Evolutionary conservation across 2,329 filamentous ascomycete genomes (phyloP), one percentile per base, ranked within the genome.

Genomic region (Boeremia lycopersici): DNA sequence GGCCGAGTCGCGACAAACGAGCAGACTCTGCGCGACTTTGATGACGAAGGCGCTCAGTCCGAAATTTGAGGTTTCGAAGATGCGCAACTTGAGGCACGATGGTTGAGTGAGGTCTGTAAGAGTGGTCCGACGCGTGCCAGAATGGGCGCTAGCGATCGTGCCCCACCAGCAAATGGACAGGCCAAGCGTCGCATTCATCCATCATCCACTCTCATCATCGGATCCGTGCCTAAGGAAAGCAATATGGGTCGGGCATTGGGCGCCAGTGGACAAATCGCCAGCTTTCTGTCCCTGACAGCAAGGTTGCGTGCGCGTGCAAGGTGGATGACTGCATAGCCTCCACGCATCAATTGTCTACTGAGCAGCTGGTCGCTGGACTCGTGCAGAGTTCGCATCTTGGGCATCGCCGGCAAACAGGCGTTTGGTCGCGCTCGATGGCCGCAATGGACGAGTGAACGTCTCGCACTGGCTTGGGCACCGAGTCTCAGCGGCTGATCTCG

Each of bases 241-340:
- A 67, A 61, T 62, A 63, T 64, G 54, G 44, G 56, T 57, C 55
- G 58, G 61, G 56, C 62, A 62, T 67, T 69, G 64, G 66, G 62
- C 64, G 53, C 65, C 41, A 53, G 59, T 56, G 53, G 54, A 53
- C 62, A 67, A 60, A 62, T 66, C 58, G 53, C 49, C 48, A 46
- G 56, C 36, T 43, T 53, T 57, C 46, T 44, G 60, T 65, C 59
- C 61, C 63, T 68, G 64, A 59, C 62, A 50, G 29, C 43, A 25
- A 28, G 44, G 48, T 44, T 42, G 29, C 45, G 35, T 56, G 52
- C 25, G 26, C 38, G 30, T 33, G 53, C 49, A 56, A 43, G 47
- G 48, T 36, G 48, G 41, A 43, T 57, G 57, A 52, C 60, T 61
- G 67, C 65, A 67, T 63, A 60, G 65, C 67, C 61, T 58, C 65